Base-by-base conservation (phyloP, 2,329 filamentous ascomycete species). In the Lojkania enalia region DNA sequence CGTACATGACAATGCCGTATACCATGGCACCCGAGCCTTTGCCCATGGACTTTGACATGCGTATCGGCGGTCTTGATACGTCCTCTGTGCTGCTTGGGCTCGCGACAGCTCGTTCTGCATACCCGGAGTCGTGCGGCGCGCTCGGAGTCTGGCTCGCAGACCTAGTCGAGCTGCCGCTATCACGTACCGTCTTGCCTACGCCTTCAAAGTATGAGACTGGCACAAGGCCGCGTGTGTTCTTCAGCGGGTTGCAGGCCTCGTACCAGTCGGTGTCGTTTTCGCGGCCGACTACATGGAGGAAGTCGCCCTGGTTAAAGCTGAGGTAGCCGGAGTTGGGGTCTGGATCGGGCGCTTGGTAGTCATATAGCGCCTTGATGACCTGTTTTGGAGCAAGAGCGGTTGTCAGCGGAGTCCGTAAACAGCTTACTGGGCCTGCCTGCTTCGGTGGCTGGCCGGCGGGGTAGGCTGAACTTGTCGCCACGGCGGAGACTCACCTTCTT, bases 331-430 rank as follows among this genome's bases (percentile, higher is more conserved):
- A 67, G 47, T 54, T 86, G 67, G 92, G 86, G 41, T 74, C 74
- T 48, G 74, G 71, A 40, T 75, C 74, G 49, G 84, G 83, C 48
- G 90, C 30, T 15, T 33, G 30, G 79, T 95, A 96, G 71, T 96
- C 90, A 78, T 95, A 96, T 47, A 96, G 85, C 20, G 94, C 94
- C 77, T 92, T 90, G 71, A 99, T 99, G 49, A 99, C 91, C 91
- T 96, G 63, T 39, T n/a, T 2, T 14, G 20, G 38, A 35, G 42
- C 42, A 48, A 46, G 36, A 39, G 31, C 35, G 33, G 14, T 11
- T 27, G 52, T 58, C 54, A 57, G 56, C 46, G 46, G 37, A 46
- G 45, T 44, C 42, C 35, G 49, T 36, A 41, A 39, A 25, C 21
- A 38, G 31, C 13, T 27, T 30, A 20, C 29, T 32, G 35, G 37